These are phyloP conservation scores for Emericellopsis cladophorae DNA, from an alignment of 2,329 filamentous ascomycete species.

Conservation along the genomic window DNA sequence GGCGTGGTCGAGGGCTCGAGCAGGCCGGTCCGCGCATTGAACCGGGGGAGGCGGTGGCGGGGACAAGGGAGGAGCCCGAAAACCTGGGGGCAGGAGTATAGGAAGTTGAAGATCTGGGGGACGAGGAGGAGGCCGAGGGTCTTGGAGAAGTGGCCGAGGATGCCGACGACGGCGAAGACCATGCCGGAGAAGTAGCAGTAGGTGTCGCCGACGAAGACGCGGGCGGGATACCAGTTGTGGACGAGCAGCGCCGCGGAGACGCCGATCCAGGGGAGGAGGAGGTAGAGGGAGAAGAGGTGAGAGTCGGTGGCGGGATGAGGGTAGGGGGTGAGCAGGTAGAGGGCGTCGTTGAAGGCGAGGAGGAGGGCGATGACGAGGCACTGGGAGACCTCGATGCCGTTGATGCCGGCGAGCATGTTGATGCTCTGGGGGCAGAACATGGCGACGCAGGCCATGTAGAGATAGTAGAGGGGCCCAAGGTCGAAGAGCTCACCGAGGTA, in stretches of 20 bases:
- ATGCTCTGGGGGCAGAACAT: slow-evolving; percentile 99
- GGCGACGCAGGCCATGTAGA: slow-evolving; percentile 90
- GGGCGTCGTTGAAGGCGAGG: slow-evolving; percentile 71
- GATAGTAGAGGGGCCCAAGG: slow-evolving; percentile 75
- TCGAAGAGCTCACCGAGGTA: slow-evolving; percentile 80
- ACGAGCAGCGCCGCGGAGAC: slow-evolving; percentile 75
- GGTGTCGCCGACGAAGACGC: slow-evolving; percentile 93
- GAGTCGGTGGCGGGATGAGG: slow-evolving; percentile 92
- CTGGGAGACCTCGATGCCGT: slow-evolving; percentile 93
- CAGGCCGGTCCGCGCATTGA: slow-evolving; percentile 74
- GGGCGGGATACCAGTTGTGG: slow-evolving; percentile 94
- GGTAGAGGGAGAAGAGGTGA: slow-evolving; percentile 90
- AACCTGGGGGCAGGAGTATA: slow-evolving; percentile 85
- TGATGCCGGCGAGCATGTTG: slow-evolving; percentile 99
- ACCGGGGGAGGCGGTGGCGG: slow-evolving; percentile 78
- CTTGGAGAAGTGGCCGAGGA: slow-evolving; percentile 96
- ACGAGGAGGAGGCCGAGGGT: slow-evolving; percentile 83
- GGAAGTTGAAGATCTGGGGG: slow-evolving; percentile 92
- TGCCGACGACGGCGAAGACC: slow-evolving; percentile 95
- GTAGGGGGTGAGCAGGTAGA: slow-evolving; percentile 76
- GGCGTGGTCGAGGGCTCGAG: slow-evolving; percentile 77
- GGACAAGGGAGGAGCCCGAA: slow-evolving; percentile 87
- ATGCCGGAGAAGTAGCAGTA: slow-evolving; percentile 99
- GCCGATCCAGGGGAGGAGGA: slow-evolving; percentile 86
- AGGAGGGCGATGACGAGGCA: slow-evolving; percentile 81